Percentiles rank a stretch among this genome's conserved stretches.
Conservation (phyloP, 352 stramenopile genomes). For the Phytophthora capsici region DNA sequence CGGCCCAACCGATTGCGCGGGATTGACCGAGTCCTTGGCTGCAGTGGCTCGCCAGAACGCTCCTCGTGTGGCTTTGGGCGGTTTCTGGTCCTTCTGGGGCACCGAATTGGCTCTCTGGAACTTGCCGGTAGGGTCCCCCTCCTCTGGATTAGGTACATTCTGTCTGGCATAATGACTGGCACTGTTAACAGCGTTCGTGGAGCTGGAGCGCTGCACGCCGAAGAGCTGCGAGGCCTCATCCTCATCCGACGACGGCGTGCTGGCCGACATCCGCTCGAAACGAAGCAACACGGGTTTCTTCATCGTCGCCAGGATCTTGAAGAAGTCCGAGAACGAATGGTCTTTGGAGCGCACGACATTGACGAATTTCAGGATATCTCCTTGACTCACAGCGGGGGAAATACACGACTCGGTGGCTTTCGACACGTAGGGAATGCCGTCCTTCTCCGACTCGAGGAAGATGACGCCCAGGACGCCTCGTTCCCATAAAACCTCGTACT, state of each 20-base stretch:
- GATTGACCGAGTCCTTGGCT: conserved; percentile 45
- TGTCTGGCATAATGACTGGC: conserved; percentile 37
- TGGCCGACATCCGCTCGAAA: conserved; percentile 68
- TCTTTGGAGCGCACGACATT: conserved; percentile 88
- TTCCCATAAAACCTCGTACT: conserved; percentile 91
- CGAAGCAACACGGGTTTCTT: conserved; percentile 89
- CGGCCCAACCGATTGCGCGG: conserved; percentile 15
- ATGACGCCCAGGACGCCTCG: conserved; percentile 87
- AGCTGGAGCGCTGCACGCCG: conserved; percentile 52
- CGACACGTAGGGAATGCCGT: conserved; percentile 86
- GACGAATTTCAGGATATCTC: conserved; percentile 86
- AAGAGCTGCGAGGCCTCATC: conserved; percentile 49
- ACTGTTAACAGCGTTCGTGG: conserved; percentile 45
- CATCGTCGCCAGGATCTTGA: conserved; percentile 91
- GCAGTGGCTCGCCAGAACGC: conserved; percentile 67
- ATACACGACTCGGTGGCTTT: conserved; percentile 90
- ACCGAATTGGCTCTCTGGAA: conserved; percentile 67
- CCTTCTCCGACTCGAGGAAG: conserved; percentile 87
- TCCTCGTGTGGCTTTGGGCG: conserved; percentile 45
- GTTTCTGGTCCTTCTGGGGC: conserved; percentile 57
- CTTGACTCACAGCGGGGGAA: conserved; percentile 66
- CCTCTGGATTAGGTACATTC: conserved; percentile 27
- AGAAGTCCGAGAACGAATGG: conserved; percentile 90
- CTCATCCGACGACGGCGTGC: conserved; percentile 58
- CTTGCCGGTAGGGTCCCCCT: conserved; percentile 37